A percentile compares a stretch with the other conserved stretches of the same genome.
phyloP scores from a whole-genome alignment of 108 stramenopile genomes.

The Skeletonema potamos region DNA sequence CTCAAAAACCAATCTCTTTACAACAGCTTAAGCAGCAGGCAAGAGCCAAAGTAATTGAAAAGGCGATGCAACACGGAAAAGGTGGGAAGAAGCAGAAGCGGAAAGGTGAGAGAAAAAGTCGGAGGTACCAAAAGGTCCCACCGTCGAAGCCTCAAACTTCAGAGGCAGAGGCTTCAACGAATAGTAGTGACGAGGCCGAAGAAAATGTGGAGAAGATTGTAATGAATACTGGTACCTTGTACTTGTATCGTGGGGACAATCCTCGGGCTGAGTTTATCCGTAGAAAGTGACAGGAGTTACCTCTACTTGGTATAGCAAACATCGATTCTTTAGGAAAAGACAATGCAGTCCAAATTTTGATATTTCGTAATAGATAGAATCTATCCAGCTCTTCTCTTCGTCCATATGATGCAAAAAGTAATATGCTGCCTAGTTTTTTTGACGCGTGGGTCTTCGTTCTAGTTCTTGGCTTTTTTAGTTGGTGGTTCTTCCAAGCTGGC shows the following conservation, averaged over 20 bases:
- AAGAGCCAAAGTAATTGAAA: background rate
- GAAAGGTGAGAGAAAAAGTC: slow-evolving; percentile 5
- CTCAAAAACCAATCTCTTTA: background rate
- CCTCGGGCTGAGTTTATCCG: slow-evolving; percentile 59
- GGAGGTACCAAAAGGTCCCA: slow-evolving; percentile 2
- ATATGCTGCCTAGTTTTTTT: too few species aligned
- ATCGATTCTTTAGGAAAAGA: too few species aligned
- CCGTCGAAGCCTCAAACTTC: background rate
- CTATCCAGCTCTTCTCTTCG: background rate
- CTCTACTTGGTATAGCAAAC: background rate
- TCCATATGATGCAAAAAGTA: too few species aligned
- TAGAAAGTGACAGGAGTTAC: slow-evolving; percentile 20
- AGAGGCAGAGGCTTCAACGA: slow-evolving; percentile 3
- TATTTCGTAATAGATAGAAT: background rate
- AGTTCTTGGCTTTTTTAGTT: too few species aligned
- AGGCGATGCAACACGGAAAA: background rate
- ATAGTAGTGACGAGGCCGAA: slow-evolving; percentile 4
- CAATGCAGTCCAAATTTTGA: background rate
- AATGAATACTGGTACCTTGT: slow-evolving; percentile 63
- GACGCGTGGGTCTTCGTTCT: too few species aligned
- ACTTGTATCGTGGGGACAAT: slow-evolving; percentile 49
- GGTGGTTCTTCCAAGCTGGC: too few species aligned
- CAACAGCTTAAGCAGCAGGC: slow-evolving; percentile 17
- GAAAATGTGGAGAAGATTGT: slow-evolving; percentile 50
- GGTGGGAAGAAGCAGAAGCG: background rate